A percentile compares a stretch with the other conserved stretches of the same genome.
Evolutionary conservation across 805 yeast species (phyloP).

Genomic region (Teunomyces aglyptinius): DNA sequence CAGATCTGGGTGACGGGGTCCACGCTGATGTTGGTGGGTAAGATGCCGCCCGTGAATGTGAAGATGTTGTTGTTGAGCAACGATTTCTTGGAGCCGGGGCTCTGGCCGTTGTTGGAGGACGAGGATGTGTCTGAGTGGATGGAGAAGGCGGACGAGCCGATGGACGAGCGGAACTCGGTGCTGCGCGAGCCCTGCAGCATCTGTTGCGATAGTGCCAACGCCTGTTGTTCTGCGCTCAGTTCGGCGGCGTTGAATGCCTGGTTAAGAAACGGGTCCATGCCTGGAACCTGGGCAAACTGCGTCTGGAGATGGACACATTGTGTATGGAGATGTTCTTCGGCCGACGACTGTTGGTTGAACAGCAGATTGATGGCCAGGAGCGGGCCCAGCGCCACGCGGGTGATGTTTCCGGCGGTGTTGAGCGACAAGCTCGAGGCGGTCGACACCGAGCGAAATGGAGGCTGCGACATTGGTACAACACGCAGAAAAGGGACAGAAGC

Average conservation of each 20-base stretch:
- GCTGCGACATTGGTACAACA: constrained; percentile 10
- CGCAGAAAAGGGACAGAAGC: too few species aligned
- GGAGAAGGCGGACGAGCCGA: constrained; percentile 34
- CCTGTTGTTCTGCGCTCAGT: constrained; percentile 70
- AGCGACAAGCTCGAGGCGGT: constrained; percentile 30
- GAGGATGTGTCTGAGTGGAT: constrained; percentile 34
- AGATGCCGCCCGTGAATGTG: constrained; percentile 74
- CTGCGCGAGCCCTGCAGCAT: constrained; percentile 6
- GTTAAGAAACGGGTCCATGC: constrained; percentile 64
- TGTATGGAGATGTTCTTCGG: constrained; percentile 67
- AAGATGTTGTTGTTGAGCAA: constrained; percentile 37
- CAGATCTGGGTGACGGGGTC: constrained; percentile 94
- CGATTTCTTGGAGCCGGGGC: constrained; percentile 10
- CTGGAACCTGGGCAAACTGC: constrained; percentile 58
- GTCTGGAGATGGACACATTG: constrained; percentile 57
- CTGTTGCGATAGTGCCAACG: constrained; percentile 47
- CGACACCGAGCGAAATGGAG: constrained; percentile 40
- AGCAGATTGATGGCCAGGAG: constrained; percentile 42
- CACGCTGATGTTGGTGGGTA: constrained; percentile 68
- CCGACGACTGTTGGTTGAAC: constrained; percentile 63
- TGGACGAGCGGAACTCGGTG: constrained; percentile 32
- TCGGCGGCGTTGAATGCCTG: constrained; percentile 67
- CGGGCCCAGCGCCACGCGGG: constrained; percentile 47
- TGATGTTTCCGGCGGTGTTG: constrained; percentile 32
- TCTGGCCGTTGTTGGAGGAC: constrained; percentile 21